A percentile compares a stretch with the other conserved stretches of the same genome.
These are phyloP conservation scores for Bruguiera hainesii DNA, from an alignment of 441 rosid genomes.

Conservation along the genomic window DNA sequence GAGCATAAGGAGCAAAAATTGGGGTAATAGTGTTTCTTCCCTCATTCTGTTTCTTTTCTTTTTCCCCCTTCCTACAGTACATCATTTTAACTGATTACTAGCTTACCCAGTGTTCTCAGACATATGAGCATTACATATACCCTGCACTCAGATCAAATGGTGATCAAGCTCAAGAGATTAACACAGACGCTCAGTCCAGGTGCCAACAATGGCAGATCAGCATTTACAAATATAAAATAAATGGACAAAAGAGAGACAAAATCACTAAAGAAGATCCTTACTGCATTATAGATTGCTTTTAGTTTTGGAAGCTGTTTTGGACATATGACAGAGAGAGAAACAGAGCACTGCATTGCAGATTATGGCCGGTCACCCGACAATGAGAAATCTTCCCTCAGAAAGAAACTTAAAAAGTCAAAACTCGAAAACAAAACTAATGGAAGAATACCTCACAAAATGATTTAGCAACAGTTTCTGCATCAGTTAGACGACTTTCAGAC, in stretches of 20 bases:
- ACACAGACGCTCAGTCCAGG: not conserved
- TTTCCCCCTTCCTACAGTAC: not conserved
- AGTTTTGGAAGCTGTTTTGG: conserved; percentile 94
- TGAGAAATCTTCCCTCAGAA: conserved; percentile 9
- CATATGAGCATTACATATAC: not conserved
- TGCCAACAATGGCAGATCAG: not conserved
- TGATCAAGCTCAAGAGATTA: conserved; percentile 1
- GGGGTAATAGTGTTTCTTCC: not conserved
- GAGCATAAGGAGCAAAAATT: no score
- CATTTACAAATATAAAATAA: not conserved
- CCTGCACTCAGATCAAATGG: not conserved
- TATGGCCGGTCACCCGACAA: conserved; percentile 25
- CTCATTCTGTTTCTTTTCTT: not conserved
- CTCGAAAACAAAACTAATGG: conserved; percentile 13
- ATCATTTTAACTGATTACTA: not conserved
- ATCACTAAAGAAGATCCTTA: conserved; percentile 37
- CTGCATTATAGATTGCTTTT: conserved; percentile 75
- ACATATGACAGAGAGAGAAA: conserved; percentile 85
- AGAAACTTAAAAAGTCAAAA: conserved; percentile 8
- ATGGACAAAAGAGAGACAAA: conserved; percentile 3
- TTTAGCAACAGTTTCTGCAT: conserved; percentile 89
- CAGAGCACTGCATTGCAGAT: conserved; percentile 59
- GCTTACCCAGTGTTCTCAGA: not conserved
- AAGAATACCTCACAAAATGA: conserved; percentile 61
- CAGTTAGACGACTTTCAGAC: conserved; percentile 71